Evolutionary conservation across 2,329 filamentous ascomycete species (phyloP).

Genomic region (Exutisphaerella laricina): DNA sequence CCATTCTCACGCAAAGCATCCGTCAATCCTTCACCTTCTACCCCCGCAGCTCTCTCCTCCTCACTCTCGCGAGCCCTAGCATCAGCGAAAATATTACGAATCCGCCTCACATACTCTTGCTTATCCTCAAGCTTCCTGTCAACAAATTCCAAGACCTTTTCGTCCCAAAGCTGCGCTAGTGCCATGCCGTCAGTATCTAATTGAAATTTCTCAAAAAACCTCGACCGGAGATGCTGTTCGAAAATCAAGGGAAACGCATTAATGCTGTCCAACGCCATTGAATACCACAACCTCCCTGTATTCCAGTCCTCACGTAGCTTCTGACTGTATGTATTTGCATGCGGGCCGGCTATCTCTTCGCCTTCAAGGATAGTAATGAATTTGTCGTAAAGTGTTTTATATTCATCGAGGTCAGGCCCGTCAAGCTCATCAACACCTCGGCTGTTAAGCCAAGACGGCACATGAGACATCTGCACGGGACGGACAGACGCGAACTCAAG

Average conservation of each 20-base stretch:
- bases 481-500: conserved; percentile 34
- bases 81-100: conserved; percentile 2
- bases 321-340: conserved; percentile 3
- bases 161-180: conserved; percentile 3
- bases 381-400: conserved; percentile 7
- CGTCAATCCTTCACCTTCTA: background rate
- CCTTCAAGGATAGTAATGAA: conserved; percentile 8
- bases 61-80: background rate
- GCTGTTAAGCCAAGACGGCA: conserved; percentile 30
- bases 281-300: conserved; percentile 31
- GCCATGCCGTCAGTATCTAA: background rate
- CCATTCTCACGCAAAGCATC: no score
- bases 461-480: conserved; percentile 27
- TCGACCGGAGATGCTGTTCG: conserved; percentile 9
- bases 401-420: conserved; percentile 7
- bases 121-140: background rate
- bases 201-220: conserved; percentile 6
- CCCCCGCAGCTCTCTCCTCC: background rate
- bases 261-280: conserved; percentile 8
- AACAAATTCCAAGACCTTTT: conserved; percentile 1
- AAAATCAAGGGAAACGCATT: conserved; percentile 11
- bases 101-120: background rate
- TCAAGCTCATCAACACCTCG: conserved; percentile 7
- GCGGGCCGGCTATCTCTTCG: conserved; percentile 5
- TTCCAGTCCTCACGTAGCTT: conserved; percentile 11